Base-by-base conservation (phyloP, 1,284 basidiomycete genomes). In the Takashimella tepidaria region DNA sequence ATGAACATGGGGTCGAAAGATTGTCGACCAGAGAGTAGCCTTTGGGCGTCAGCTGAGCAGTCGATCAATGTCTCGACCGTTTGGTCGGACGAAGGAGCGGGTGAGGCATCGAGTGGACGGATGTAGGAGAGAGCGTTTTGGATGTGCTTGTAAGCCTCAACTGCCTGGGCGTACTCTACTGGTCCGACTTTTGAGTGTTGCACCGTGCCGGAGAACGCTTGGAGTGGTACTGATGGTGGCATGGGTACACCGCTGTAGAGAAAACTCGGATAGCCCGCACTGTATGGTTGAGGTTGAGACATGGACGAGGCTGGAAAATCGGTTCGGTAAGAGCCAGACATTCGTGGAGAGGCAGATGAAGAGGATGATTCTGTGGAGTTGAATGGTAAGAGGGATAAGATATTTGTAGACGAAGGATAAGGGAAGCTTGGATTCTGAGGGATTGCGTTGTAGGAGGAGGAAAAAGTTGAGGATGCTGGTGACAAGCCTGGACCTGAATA, bases 91-190 rank as follows among this genome's bases (percentile, higher is more conserved):
- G 57, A 52, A 1, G 50, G 26, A 0, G 54, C 41, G 3, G 49
- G 41, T 12, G 45, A 45, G 4, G 45, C 37, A 25, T 56, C 50
- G 16, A 42, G 42, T 11, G 64, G 58, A 45, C 58, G 62, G 23
- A 69, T 55, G 47, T 66, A 59, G 0, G 67, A 61, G 27, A 69
- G 50, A 1, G 65, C 59, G 16, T 57, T 41, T 13, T 55, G 53
- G 27, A 69, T 56, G 50, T 64, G 61, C 41, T 54, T 48, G 50
- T 61, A 64, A 23, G 62, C 57, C 21, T 50, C 50, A 40, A 69
- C 51, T 37, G 62, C 67, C 47, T 63, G 60, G 0, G 69, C 60
- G 48, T 67, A 72, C 16, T 69, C 65, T 2, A 61, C 58, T 3
- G 60, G 48, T 3, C 62, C 58, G 26, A 63, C 46, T 40, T 48